Percentiles rank a stretch among this genome's conserved stretches.
phyloP scores from a whole-genome alignment of 208 protist genomes.

The Crithidia sp. region DNA sequence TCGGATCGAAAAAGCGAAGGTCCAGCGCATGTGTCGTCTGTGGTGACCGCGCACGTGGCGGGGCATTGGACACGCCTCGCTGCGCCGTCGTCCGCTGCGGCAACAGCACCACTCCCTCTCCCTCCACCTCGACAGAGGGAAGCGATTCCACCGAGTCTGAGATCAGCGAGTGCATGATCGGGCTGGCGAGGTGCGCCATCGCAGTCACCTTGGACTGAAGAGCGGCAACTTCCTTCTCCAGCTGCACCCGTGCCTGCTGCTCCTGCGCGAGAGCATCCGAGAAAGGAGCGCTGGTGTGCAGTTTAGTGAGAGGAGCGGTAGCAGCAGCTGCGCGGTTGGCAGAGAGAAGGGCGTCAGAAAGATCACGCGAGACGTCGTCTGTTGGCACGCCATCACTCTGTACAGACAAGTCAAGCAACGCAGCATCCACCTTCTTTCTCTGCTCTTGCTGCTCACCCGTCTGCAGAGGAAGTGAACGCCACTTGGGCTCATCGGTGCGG shows the following conservation, averaged over 20 bases:
- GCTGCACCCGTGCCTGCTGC: slow-evolving; percentile 10
- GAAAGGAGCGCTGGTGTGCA: not conserved
- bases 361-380: slow-evolving; percentile 17
- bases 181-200: slow-evolving; percentile 10
- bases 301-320: not conserved
- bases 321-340: not conserved
- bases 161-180: not conserved
- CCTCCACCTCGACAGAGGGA: not conserved
- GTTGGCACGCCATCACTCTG: slow-evolving; percentile 13
- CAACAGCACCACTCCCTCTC: not conserved
- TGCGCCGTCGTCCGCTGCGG: not conserved
- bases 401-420: slow-evolving; percentile 15
- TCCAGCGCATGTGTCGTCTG: slow-evolving; percentile 33
- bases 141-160: not conserved
- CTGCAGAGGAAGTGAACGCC: not conserved
- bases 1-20: slow-evolving; percentile 36
- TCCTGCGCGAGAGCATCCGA: not conserved
- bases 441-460: not conserved
- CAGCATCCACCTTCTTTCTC: not conserved
- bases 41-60: slow-evolving; percentile 32
- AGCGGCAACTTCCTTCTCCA: slow-evolving; percentile 10
- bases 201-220: slow-evolving; percentile 15
- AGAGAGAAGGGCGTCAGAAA: slow-evolving; percentile 29
- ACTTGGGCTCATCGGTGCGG: not conserved
- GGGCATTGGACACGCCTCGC: not conserved